Percentiles rank a stretch among this genome's conserved stretches.
These are phyloP conservation scores for Amanita polypyramis DNA, from an alignment of 768 basidiomycete genomes.

Conservation along the genomic window DNA sequence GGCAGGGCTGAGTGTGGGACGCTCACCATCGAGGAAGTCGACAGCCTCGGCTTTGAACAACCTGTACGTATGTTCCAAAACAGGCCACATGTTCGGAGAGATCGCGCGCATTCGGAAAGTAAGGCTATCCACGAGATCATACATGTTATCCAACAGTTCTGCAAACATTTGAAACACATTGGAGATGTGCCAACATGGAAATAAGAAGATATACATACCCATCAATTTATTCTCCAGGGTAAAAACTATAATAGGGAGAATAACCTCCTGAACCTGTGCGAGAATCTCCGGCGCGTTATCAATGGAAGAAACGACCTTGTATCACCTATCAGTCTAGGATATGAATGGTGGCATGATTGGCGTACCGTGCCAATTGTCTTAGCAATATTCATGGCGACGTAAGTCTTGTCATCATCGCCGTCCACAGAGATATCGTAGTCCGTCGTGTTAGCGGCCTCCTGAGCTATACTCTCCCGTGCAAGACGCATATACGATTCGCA, in stretches of 20 bases:
- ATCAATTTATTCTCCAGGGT: slow-evolving; percentile 72
- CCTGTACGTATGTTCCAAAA: slow-evolving; percentile 75
- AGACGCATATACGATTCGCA: slow-evolving; percentile 79
- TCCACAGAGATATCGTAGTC: slow-evolving; percentile 49
- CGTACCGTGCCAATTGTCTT: slow-evolving; percentile 76
- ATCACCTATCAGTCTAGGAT: neutral
- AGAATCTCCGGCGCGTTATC: slow-evolving; percentile 68
- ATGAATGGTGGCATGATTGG: neutral
- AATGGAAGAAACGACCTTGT: slow-evolving; percentile 64
- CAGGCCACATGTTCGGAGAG: slow-evolving; percentile 76
- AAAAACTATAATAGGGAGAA: slow-evolving; percentile 67
- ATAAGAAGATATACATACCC: slow-evolving; percentile 32
- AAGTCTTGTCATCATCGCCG: slow-evolving; percentile 76
- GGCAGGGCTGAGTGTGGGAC: neutral
- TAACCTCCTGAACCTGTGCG: slow-evolving; percentile 68
- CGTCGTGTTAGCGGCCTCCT: slow-evolving; percentile 38
- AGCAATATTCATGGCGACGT: slow-evolving; percentile 78
- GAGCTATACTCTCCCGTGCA: slow-evolving; percentile 51
- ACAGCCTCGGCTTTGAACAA: slow-evolving; percentile 77
- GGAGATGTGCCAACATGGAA: neutral
- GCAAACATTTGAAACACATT: slow-evolving; percentile 4
- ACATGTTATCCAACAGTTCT: slow-evolving; percentile 86
- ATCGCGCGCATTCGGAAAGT: slow-evolving; percentile 74
- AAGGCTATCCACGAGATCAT: slow-evolving; percentile 74
- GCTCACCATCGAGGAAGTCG: slow-evolving; percentile 78